Evolutionary conservation across 164 flowering plant genomes (phyloP), one percentile per base, ranked within the genome.

Genomic region (Amborella trichopoda): DNA sequence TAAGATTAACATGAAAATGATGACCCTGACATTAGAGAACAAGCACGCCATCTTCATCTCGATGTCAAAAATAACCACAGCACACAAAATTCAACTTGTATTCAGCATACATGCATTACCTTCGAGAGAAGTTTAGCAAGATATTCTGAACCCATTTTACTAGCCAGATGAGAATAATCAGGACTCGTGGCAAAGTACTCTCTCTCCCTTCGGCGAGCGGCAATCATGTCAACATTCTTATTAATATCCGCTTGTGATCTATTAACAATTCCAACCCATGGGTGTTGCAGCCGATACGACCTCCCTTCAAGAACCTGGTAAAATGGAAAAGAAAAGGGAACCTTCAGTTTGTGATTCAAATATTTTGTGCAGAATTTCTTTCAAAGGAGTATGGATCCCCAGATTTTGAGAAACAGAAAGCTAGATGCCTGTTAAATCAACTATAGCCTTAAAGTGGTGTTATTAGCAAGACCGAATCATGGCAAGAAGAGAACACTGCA

Each of bases 211-310:
- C 76, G 72, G 14, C 95, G 75, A 52, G 95, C 95, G 62, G 83
- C 79, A 63, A 85, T 80, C 95, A 85, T 85, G 54, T 85, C 95
- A 50, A 81, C 87, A 49, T 72, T 81, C 53, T 73, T 84, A 52
- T 83, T 83, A 25, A 83, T 83, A 66, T 83, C 93, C 39, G 88
- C 88, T 60, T 83, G 94, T 27, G 94, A 83, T 13, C 94, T 81
- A 59, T 84, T 85, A 14, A 85, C 95, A 55, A 85, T 87, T 60
- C 95, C 95, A 54, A 85, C 67, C 95, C 95, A 85, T 37, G 95
- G 95, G 37, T 64, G 79, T 60, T 76, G 79, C 46, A 85, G 68
- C 63, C 62, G 60, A 54, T 76, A 85, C 49, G 91, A 44, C 66
- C 49, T 70, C 38, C 95, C 95, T 67, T 85, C 95, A 64, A 85